Percentiles rank a stretch among this genome's conserved stretches.
Conservation (phyloP, 208 protist species). For the Crithidia acanthocephali region DNA sequence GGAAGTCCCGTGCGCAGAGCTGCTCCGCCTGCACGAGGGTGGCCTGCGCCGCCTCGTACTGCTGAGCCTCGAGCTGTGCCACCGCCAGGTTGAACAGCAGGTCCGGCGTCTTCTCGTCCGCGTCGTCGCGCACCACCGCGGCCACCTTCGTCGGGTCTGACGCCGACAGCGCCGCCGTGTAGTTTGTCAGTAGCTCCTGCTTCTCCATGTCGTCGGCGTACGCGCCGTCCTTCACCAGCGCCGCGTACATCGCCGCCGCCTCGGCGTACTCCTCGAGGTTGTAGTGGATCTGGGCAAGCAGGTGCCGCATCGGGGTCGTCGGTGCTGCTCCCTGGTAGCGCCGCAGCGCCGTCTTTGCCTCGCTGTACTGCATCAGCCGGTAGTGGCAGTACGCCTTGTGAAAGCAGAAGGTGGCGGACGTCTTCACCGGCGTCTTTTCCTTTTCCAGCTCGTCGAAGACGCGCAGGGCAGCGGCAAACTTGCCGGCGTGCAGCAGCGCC, state of each 20-base stretch:
- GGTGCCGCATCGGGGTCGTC: conserved; percentile 60
- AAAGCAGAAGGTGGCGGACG: conserved; percentile 42
- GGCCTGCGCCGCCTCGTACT: conserved; percentile 54
- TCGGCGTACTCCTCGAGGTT: conserved; percentile 76
- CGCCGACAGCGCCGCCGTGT: conserved; percentile 59
- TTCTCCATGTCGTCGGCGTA: conserved; percentile 80
- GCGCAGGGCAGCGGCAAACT: conserved; percentile 65
- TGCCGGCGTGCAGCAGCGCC: conserved; percentile 61
- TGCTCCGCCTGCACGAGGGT: conserved; percentile 73
- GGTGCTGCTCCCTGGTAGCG: conserved; percentile 19
- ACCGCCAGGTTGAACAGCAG: conserved; percentile 82
- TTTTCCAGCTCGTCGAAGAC: conserved; percentile 53
- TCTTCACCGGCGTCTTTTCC: conserved; percentile 1
- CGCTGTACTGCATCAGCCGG: conserved; percentile 56
- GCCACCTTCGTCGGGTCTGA: conserved; percentile 50
- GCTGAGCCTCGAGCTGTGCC: conserved; percentile 64
- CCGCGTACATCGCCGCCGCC: conserved; percentile 71
- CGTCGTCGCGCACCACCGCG: conserved; percentile 38
- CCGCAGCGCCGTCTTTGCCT: conserved; percentile 52
- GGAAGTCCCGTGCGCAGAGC: conserved; percentile 52
- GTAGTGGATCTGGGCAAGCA: conserved; percentile 86
- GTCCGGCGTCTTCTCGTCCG: conserved; percentile 72
- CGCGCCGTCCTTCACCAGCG: conserved; percentile 43
- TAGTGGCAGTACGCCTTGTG: conserved; percentile 84
- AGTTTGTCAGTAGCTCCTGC: conserved; percentile 78